A percentile compares a stretch with the other conserved stretches of the same genome.
These are phyloP conservation scores for Talaromyces amestolkiae DNA, from an alignment of 2,329 filamentous ascomycete species.

Conservation along the genomic window DNA sequence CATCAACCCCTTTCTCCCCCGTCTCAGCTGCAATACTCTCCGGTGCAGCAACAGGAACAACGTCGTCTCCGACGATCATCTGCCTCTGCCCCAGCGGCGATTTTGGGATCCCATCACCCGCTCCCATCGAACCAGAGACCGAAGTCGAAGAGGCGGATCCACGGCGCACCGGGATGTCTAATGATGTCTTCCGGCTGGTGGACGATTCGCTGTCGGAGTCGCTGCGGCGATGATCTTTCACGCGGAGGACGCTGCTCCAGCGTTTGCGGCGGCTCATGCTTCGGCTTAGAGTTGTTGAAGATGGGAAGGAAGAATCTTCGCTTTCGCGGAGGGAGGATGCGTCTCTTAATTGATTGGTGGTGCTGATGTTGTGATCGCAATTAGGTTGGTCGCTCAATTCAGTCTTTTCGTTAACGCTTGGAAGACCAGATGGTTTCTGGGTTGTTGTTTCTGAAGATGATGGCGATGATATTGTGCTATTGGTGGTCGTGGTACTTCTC, in stretches of 20 bases:
- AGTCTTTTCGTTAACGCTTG: slow-evolving; percentile 16
- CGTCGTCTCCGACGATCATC: neutral
- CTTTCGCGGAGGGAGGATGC: neutral
- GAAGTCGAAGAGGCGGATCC: neutral
- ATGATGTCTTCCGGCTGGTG: slow-evolving; percentile 9
- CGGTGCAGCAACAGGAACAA: neutral
- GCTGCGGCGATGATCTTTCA: slow-evolving; percentile 12
- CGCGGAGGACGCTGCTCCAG: slow-evolving; percentile 19
- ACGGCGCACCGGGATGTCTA: slow-evolving; percentile 10
- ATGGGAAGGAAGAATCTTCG: slow-evolving; percentile 4
- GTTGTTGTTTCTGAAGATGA: slow-evolving; percentile 6
- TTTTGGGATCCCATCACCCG: neutral
- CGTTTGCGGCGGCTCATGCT: slow-evolving; percentile 18
- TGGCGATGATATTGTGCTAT: slow-evolving; percentile 26
- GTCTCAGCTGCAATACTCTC: neutral
- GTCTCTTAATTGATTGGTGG: neutral
- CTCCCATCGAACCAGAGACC: neutral
- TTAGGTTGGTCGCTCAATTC: neutral
- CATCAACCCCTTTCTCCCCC: neutral
- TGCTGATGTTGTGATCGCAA: neutral
- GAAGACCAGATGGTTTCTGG: neutral
- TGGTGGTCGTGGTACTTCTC: slow-evolving; percentile 23
- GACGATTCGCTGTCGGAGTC: slow-evolving; percentile 16
- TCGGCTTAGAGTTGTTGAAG: neutral
- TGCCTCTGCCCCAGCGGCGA: slow-evolving; percentile 6